A percentile compares a stretch with the other conserved stretches of the same genome.
Evolutionary conservation across 1,284 basidiomycete genomes (phyloP).

Genomic region (Chalciporus piperatoides): DNA sequence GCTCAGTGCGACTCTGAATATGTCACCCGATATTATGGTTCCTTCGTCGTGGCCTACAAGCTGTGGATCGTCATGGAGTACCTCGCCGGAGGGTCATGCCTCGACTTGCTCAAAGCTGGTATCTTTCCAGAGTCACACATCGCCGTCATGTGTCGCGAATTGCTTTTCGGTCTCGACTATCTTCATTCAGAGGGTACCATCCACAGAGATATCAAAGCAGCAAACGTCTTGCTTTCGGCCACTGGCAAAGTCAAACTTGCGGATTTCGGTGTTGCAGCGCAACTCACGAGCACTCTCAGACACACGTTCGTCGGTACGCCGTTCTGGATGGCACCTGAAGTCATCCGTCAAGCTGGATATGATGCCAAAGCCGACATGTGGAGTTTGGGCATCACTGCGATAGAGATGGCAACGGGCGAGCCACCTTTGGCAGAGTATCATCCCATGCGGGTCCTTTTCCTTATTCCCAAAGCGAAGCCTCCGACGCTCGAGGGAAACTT

Average conservation of each 20-base stretch:
- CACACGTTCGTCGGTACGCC: slow-evolving; percentile 96
- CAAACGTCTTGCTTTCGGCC: slow-evolving; percentile 89
- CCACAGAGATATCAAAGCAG: slow-evolving; percentile 98
- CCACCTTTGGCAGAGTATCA: slow-evolving; percentile 93
- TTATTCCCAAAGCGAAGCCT: slow-evolving; percentile 96
- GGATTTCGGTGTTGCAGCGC: slow-evolving; percentile 95
- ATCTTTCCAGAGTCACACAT: slow-evolving; percentile 90
- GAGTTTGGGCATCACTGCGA: slow-evolving; percentile 95
- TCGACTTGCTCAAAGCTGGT: slow-evolving; percentile 91
- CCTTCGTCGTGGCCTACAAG: slow-evolving; percentile 95
- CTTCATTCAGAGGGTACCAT: slow-evolving; percentile 95
- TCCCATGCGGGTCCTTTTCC: slow-evolving; percentile 92
- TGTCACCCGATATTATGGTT: slow-evolving; percentile 95
- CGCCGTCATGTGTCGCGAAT: slow-evolving; percentile 90
- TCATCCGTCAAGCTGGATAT: slow-evolving; percentile 96
- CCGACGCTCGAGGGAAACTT: slow-evolving; percentile 87
- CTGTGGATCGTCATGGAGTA: slow-evolving; percentile 99
- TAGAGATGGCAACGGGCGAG: slow-evolving; percentile 94
- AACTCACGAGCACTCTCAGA: slow-evolving; percentile 81
- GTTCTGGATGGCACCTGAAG: slow-evolving; percentile 98
- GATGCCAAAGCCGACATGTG: slow-evolving; percentile 96
- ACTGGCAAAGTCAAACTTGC: slow-evolving; percentile 94
- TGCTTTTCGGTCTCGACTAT: slow-evolving; percentile 92
- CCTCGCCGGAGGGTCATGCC: slow-evolving; percentile 95
- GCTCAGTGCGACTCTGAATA: slow-evolving; percentile 95